A percentile compares a stretch with the other conserved stretches of the same genome.
These are phyloP conservation scores for Copromyces sp. DNA, from an alignment of 495 filamentous ascomycete genomes.

Conservation along the genomic window DNA sequence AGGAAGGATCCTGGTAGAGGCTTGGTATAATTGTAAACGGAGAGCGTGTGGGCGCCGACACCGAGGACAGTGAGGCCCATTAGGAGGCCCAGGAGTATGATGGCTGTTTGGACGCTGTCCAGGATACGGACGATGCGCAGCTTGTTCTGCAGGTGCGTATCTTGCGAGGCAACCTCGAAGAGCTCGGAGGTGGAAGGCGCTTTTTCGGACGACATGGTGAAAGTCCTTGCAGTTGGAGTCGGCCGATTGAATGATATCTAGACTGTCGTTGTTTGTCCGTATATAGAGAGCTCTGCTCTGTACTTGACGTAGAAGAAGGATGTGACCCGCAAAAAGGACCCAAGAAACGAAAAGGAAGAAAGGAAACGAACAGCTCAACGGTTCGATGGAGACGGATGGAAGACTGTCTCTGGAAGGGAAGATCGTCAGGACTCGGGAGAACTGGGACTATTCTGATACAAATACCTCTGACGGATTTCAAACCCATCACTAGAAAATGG, in stretches of 20 bases:
- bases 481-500: not conserved
- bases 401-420: not conserved
- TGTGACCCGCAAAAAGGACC: not conserved
- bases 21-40: slow-evolving; percentile 40
- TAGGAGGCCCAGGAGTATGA: slow-evolving; percentile 38
- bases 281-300: not conserved
- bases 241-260: not conserved
- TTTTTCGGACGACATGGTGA: not conserved
- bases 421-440: not conserved
- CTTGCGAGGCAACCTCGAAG: slow-evolving; percentile 30
- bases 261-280: not conserved
- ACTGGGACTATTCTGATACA: not conserved
- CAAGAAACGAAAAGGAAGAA: not conserved
- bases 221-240: not conserved
- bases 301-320: not conserved
- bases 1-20: slow-evolving; percentile 25
- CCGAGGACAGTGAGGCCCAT: slow-evolving; percentile 40
- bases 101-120: slow-evolving; percentile 32
- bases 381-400: not conserved
- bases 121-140: slow-evolving; percentile 24
- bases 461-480: not conserved
- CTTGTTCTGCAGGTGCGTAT: slow-evolving; percentile 27
- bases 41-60: slow-evolving; percentile 36
- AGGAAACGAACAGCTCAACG: not conserved
- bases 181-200: slow-evolving; percentile 15